phyloP scores from a whole-genome alignment of 345 rosid species.

The Iberis pinnata region DNA sequence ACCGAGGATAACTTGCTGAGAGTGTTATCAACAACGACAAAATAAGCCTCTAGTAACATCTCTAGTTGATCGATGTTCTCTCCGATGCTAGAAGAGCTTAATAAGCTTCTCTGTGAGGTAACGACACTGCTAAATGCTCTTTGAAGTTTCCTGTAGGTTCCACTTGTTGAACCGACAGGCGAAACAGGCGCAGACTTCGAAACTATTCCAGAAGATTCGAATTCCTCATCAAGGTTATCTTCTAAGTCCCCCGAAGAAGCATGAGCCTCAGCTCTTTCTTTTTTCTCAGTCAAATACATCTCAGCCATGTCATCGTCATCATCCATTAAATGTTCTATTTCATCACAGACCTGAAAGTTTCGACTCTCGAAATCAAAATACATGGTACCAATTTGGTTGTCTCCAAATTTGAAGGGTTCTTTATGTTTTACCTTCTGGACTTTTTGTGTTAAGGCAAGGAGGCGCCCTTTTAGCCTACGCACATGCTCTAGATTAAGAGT shows the following conservation, averaged over 20 bases:
- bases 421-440: slow-evolving; percentile 74
- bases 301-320: slow-evolving; percentile 99
- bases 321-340: slow-evolving; percentile 94
- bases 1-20: slow-evolving; percentile 89
- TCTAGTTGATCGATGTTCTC: slow-evolving; percentile 88
- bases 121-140: slow-evolving; percentile 78
- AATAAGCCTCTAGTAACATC: slow-evolving; percentile 94
- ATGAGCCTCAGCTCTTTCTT: slow-evolving; percentile 59
- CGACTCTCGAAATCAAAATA: slow-evolving; percentile 7
- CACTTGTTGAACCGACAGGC: slow-evolving; percentile 54
- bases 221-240: slow-evolving; percentile 34
- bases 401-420: background rate
- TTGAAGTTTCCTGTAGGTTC: slow-evolving; percentile 48
- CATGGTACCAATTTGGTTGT: background rate
- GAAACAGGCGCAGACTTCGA: slow-evolving; percentile 88
- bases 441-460: slow-evolving; percentile 79
- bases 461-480: slow-evolving; percentile 84
- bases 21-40: slow-evolving; percentile 59
- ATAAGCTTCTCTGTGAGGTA: slow-evolving; percentile 56
- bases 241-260: slow-evolving; percentile 35
- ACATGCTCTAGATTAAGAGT: slow-evolving; percentile 85
- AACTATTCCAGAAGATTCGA: slow-evolving; percentile 28
- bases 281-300: slow-evolving; percentile 95
- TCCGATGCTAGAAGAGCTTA: slow-evolving; percentile 48
- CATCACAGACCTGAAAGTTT: slow-evolving; percentile 70